Evolutionary conservation across 345 rosid genomes (phyloP), one percentile per base, ranked within the genome.

Genomic region (Cochlearia excelsa): DNA sequence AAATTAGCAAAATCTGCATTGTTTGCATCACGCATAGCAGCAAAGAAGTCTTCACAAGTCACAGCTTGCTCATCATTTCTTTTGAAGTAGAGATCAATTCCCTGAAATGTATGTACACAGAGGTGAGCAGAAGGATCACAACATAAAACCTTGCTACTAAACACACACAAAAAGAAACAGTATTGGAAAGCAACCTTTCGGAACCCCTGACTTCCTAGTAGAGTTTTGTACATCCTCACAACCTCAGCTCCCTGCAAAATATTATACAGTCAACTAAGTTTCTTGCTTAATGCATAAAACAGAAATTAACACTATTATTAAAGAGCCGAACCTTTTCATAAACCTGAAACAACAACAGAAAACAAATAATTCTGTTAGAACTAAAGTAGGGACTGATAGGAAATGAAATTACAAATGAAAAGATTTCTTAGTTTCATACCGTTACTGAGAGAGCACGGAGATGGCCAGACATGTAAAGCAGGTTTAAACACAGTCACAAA

Each of bases 171-270:
- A 45, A 16, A 16, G 23, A 16, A 6, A 44, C 38, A 50, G 53
- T 16, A 51, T 47, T 30, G 26, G 47, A 46, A 51, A 57, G 63
- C 55, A 77, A 93, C 99, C 88, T 87, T 85, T 67, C 93, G 79
- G 76, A 94, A 94, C 38, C 99, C 99, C 67, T 82, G 77, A 70
- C 70, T 84, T 58, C 97, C 99, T 45, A 94, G 71, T 61, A 94
- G 71, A 65, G 97, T 94, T 80, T 94, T 94, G 95, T 94, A 94
- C 99, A 94, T 94, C 93, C 97, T 80, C 52, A 94, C 99, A 61
- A 90, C 99, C 81, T 94, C 97, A 68, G 97, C 99, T 77, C 99
- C 99, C 99, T 94, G 72, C 10, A 46, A 41, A 68, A 47, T 26
- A 69, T 49, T 33, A 67, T 28, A 48, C 26, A 10, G 73, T 52